These are phyloP conservation scores for Calonectria pauciramosa DNA, from an alignment of 2,329 filamentous ascomycete genomes.

Conservation along the genomic window DNA sequence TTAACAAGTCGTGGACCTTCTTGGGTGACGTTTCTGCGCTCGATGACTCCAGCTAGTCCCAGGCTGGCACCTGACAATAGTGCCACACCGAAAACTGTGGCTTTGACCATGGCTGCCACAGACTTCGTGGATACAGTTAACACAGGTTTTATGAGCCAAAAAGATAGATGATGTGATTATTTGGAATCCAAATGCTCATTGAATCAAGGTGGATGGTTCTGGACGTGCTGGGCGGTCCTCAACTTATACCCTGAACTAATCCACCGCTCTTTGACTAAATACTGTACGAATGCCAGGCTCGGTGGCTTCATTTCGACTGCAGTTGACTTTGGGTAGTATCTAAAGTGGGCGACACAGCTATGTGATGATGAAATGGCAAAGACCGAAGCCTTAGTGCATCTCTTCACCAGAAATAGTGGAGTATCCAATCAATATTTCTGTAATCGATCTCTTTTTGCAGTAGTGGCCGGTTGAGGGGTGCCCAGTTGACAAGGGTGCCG, in stretches of 20 bases:
- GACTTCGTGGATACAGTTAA: neutral
- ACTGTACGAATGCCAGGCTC: neutral
- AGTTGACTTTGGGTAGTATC: conserved; percentile 17
- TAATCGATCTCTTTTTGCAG: neutral
- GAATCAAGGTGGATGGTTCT: neutral
- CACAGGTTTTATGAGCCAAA: neutral
- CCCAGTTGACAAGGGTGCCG: neutral
- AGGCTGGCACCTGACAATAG: conserved; percentile 2
- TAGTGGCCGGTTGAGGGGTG: neutral
- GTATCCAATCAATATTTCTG: neutral
- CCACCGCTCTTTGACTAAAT: neutral
- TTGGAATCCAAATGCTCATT: neutral
- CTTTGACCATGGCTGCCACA: conserved; percentile 20
- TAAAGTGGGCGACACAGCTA: conserved; percentile 3
- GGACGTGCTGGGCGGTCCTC: neutral
- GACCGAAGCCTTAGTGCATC: neutral
- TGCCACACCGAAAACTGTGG: neutral
- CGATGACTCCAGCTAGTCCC: neutral
- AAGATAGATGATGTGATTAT: neutral
- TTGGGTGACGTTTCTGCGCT: neutral
- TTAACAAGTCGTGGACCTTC: conserved; percentile 50
- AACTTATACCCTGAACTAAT: neutral
- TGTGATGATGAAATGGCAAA: neutral
- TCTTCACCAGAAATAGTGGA: neutral
- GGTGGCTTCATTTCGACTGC: conserved; percentile 18